Percentiles rank a stretch among this genome's conserved stretches.
These are phyloP conservation scores for Ustilago cynodontis DNA, from an alignment of 1,284 basidiomycete species.

Conservation along the genomic window DNA sequence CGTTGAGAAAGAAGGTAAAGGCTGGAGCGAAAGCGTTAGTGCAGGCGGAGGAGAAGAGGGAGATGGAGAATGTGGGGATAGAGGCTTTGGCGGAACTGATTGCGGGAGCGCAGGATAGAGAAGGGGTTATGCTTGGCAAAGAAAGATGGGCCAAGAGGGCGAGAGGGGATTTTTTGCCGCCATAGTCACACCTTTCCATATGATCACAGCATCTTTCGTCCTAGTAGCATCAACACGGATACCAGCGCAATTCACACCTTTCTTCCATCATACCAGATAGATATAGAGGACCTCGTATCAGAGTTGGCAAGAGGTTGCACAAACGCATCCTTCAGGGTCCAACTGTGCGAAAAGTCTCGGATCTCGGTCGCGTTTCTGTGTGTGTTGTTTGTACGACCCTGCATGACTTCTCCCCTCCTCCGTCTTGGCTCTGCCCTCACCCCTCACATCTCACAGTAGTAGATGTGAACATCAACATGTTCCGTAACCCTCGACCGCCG, in stretches of 20 bases:
- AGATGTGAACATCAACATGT: neutral
- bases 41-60: constrained; percentile 4
- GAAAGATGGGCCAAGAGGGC: constrained; percentile 27
- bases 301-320: no score
- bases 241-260: no score
- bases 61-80: constrained; percentile 23
- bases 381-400: constrained; percentile 1
- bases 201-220: neutral
- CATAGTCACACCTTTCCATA: neutral
- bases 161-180: constrained; percentile 30
- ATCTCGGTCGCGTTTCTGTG: neutral
- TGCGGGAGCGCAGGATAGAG: constrained; percentile 29
- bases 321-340: no score
- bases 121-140: constrained; percentile 39
- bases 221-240: neutral
- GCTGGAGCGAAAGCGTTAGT: neutral
- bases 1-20: constrained; percentile 33
- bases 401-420: neutral
- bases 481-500: neutral
- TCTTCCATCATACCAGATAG: no score
- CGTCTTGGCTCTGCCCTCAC: neutral
- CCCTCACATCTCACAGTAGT: neutral
- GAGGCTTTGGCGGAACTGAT: constrained; percentile 32
- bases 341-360: neutral
- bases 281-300: no score